These are phyloP conservation scores for Wakefieldia striispora DNA, from an alignment of 768 basidiomycete species.

Conservation along the genomic window DNA sequence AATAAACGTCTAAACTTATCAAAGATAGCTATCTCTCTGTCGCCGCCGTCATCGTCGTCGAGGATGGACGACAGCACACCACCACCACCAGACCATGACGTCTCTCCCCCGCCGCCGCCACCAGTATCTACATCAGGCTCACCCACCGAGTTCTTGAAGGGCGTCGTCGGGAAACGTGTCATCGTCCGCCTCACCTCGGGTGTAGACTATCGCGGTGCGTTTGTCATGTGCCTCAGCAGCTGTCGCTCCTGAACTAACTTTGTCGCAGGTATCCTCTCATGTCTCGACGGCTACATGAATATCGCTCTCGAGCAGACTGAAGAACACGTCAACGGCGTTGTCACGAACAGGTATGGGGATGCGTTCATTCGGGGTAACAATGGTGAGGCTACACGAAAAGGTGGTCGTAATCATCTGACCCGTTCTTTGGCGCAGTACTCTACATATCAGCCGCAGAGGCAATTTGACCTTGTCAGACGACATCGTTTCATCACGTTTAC, in stretches of 20 bases:
- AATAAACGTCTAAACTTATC: conserved; percentile 21
- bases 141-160: conserved; percentile 91
- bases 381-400: conserved; percentile 41
- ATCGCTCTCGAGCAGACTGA: conserved; percentile 97
- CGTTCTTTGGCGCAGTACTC: conserved; percentile 46
- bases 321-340: conserved; percentile 85
- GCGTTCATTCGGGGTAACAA: conserved; percentile 95
- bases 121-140: conserved; percentile 62
- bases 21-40: not conserved
- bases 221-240: not conserved
- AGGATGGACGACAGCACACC: conserved; percentile 31
- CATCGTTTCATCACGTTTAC: not conserved
- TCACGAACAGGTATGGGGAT: conserved; percentile 91
- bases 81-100: conserved; percentile 38
- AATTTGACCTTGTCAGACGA: conserved; percentile 34
- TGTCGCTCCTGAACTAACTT: not conserved
- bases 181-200: conserved; percentile 90
- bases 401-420: not conserved
- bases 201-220: conserved; percentile 86
- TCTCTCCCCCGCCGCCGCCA: conserved; percentile 49
- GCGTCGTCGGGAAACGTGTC: conserved; percentile 94
- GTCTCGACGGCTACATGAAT: conserved; percentile 99
- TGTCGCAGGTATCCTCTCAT: conserved; percentile 77
- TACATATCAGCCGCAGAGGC: conserved; percentile 76
- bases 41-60: not conserved